phyloP scores from a whole-genome alignment of 78 protist species.

The Protostelium mycophagum region DNA sequence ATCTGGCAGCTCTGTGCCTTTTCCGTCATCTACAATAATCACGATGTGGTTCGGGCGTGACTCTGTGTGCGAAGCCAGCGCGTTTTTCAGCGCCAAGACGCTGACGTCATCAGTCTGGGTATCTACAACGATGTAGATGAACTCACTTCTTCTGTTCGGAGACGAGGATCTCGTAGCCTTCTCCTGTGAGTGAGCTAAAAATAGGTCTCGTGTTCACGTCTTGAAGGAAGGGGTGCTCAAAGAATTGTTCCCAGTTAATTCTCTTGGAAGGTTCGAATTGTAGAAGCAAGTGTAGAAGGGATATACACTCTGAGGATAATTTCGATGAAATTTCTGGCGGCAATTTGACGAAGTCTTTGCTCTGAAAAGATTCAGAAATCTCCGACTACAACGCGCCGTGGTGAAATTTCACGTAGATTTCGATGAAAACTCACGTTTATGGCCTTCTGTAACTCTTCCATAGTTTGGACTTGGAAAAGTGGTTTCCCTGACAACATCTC shows the following conservation, averaged over 20 bases:
- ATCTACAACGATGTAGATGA: neutral
- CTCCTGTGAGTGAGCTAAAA: neutral
- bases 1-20: neutral
- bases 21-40: neutral
- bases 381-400: too few relatives aligned
- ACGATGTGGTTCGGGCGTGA: neutral
- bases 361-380: neutral
- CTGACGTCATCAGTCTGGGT: neutral
- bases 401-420: too few relatives aligned
- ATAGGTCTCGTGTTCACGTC: neutral
- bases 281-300: neutral
- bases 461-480: slow-evolving; percentile 74
- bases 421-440: neutral
- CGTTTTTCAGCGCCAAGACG: neutral
- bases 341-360: neutral
- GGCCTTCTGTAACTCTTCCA: neutral
- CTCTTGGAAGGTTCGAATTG: neutral
- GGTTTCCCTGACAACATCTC: slow-evolving; percentile 85
- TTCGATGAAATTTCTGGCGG: neutral
- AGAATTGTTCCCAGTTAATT: neutral
- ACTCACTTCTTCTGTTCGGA: neutral
- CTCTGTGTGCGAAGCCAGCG: neutral
- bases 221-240: neutral
- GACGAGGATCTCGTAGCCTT: neutral
- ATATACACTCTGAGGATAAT: neutral